Conservation (phyloP, 192 early-diverging fungal genomes). For the Spizellomyces sp. region DNA sequence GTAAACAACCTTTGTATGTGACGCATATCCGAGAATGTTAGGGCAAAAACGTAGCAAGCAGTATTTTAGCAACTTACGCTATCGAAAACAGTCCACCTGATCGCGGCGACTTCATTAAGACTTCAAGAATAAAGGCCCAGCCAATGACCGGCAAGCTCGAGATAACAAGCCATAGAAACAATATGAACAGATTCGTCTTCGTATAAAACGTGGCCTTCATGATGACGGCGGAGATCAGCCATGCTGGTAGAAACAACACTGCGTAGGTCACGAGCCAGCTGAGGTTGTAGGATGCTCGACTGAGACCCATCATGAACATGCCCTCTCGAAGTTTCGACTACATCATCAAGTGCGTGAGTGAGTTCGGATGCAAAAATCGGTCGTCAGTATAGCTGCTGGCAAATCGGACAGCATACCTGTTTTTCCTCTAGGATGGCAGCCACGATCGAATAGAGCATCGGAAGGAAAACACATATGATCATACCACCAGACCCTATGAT, state of each 20-base stretch:
- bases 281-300: background rate
- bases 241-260: constrained; percentile 6
- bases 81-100: constrained; percentile 17
- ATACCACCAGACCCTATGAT: no score
- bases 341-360: background rate
- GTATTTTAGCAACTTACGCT: background rate
- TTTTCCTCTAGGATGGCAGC: constrained; percentile 4
- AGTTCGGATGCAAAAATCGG: background rate
- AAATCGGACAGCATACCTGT: background rate
- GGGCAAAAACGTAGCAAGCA: no score
- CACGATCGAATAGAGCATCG: background rate
- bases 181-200: background rate
- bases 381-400: background rate
- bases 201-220: constrained; percentile 4
- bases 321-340: background rate
- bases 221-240: constrained; percentile 7
- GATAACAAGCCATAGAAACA: background rate
- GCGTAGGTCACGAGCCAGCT: constrained; percentile 20
- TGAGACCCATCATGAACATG: constrained; percentile 11
- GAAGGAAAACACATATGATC: no score
- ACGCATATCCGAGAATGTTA: no score
- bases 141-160: constrained; percentile 8
- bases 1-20: background rate
- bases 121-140: constrained; percentile 12
- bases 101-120: constrained; percentile 18